Evolutionary conservation across 495 filamentous ascomycete genomes (phyloP).

Genomic region (Penicillium lagena): DNA sequence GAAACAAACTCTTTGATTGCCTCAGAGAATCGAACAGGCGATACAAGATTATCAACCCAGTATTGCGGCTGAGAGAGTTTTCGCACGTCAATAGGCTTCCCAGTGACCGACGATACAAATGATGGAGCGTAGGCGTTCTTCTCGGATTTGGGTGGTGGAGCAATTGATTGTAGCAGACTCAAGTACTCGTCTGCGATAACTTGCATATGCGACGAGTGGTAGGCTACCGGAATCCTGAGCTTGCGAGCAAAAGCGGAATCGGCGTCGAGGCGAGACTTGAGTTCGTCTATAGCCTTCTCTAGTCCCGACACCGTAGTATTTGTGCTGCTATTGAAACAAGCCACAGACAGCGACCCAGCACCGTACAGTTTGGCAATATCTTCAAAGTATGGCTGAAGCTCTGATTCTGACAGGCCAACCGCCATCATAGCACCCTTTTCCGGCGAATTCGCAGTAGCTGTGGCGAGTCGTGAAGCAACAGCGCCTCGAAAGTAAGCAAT

Average conservation of each 20-base stretch:
- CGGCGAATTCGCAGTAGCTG: not conserved
- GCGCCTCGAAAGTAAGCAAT: slow-evolving; percentile 22
- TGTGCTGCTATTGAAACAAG: slow-evolving; percentile 39
- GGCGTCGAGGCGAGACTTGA: slow-evolving; percentile 35
- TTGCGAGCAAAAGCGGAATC: slow-evolving; percentile 45
- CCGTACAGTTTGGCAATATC: not conserved
- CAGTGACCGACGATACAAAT: slow-evolving; percentile 37
- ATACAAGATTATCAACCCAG: slow-evolving; percentile 35
- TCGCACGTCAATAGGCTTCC: slow-evolving; percentile 4
- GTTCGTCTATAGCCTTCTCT: slow-evolving; percentile 15
- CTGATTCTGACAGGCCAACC: slow-evolving; percentile 18
- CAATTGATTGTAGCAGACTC: slow-evolving; percentile 9
- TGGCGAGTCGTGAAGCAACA: slow-evolving; percentile 5
- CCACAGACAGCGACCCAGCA: slow-evolving; percentile 20
- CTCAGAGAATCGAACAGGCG: slow-evolving; percentile 30
- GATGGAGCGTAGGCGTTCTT: not conserved
- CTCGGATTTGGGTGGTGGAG: not conserved
- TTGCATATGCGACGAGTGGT: slow-evolving; percentile 58
- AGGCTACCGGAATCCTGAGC: slow-evolving; percentile 53
- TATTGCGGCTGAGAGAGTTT: slow-evolving; percentile 21
- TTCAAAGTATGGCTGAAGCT: slow-evolving; percentile 11
- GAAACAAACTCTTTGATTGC: slow-evolving; percentile 19
- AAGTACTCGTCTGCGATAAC: slow-evolving; percentile 16
- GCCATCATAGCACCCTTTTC: slow-evolving; percentile 27
- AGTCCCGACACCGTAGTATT: slow-evolving; percentile 42